These are phyloP conservation scores for Bipolaris victoriae DNA, from an alignment of 2,329 filamentous ascomycete genomes.

Conservation along the genomic window DNA sequence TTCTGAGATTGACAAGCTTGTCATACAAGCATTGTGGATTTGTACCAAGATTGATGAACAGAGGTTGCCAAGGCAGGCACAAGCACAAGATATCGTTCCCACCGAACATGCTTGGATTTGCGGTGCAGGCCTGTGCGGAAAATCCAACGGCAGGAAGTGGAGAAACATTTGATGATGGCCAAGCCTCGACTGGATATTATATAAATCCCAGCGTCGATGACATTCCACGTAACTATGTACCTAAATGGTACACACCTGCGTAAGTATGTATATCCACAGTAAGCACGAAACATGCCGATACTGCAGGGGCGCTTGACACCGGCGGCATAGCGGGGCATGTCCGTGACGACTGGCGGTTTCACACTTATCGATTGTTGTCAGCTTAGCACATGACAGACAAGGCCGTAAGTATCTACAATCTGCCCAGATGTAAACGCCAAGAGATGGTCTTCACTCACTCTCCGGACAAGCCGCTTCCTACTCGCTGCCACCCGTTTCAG, in stretches of 20 bases:
- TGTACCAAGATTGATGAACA: not conserved
- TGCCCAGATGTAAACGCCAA: not conserved
- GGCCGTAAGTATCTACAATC: not conserved
- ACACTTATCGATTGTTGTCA: not conserved
- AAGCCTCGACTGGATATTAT: not conserved
- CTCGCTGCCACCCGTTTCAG: slow-evolving; percentile 54
- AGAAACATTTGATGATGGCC: not conserved
- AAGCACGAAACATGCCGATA: not conserved
- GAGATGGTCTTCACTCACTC: slow-evolving; percentile 24
- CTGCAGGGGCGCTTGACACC: not conserved
- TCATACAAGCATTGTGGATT: not conserved
- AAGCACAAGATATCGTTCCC: not conserved
- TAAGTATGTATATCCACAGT: not conserved
- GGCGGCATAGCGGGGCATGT: not conserved
- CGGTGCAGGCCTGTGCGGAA: not conserved
- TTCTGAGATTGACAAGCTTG: not conserved
- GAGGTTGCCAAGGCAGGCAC: not conserved
- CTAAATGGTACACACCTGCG: not conserved
- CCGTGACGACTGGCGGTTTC: not conserved
- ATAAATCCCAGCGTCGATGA: not conserved
- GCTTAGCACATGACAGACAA: not conserved
- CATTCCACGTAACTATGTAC: too few species aligned
- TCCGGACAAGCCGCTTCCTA: slow-evolving; percentile 54
- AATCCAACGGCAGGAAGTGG: not conserved
- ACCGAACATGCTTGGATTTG: not conserved